Evolutionary conservation across 768 basidiomycete species (phyloP), one percentile per base, ranked within the genome.

Genomic region (Leccinum uliginosum): DNA sequence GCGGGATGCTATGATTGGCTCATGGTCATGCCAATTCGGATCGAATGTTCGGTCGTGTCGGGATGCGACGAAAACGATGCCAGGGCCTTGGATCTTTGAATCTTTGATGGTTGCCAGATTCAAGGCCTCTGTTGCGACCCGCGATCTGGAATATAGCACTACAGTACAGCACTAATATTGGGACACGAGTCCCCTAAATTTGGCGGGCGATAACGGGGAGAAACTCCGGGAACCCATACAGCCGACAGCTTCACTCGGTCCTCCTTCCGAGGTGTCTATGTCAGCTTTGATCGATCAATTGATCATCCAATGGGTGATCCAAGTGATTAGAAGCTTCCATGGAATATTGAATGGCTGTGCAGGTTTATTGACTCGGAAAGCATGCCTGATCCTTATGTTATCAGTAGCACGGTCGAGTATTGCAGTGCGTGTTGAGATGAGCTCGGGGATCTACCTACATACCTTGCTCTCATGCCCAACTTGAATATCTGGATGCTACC

Each of bases 391-490:
- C n/a, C n/a, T n/a, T n/a, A n/a, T n/a, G n/a, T n/a, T n/a, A 66
- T 59, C 50, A 64, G 40, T 34, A 55, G 34, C 61, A 66, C 57
- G 6, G 48, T 58, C 6, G 11, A 53, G 23, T 35, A 4, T 35
- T 30, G 32, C 0, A 6, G 30, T 52, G 51, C 2, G 6, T 48
- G 46, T 27, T 45, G 29, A 50, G 11, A 8, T 19, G 21, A 50
- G 15, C 43, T 7, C 3, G 23, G 9, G 23, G 19, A 46, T 12
- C 19, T 34, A 3, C 34, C 8, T 12, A 5, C 27, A 10, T 12
- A 7, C 32, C 21, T 50, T n/a, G 48, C 21, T 53, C 21, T 59
- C 59, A 63, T 63, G 59, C 27, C 45, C 19, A 35, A 27, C 19
- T 32, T 6, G 14, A 19, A 21, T 23, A 12, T n/a, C 24, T 11